phyloP scores from a whole-genome alignment of 345 rosid species.

The Arabidopsis suecica region DNA sequence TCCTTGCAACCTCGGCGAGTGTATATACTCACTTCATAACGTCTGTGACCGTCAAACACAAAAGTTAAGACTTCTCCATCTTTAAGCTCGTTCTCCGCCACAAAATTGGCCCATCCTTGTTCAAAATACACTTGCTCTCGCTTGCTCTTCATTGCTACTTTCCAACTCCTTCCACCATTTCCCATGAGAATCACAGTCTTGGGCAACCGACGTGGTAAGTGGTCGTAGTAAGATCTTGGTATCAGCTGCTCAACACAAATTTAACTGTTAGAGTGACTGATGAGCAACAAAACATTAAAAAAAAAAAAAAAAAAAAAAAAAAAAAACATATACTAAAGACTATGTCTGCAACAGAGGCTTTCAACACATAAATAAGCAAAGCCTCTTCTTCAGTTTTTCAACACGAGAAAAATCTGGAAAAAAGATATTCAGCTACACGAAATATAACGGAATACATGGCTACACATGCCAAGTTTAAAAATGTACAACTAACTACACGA shows the following conservation, averaged over 20 bases:
- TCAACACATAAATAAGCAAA: too few relatives aligned
- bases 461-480: too few relatives aligned
- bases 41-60: conserved; percentile 2
- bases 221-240: too few relatives aligned
- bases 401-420: too few relatives aligned
- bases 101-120: conserved; percentile 16
- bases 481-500: too few relatives aligned
- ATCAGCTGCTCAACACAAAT: background rate
- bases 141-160: background rate
- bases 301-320: conserved; percentile 18
- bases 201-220: too few relatives aligned
- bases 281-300: background rate
- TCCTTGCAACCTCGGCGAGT: conserved; percentile 13
- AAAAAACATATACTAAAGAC: background rate
- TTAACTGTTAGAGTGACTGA: background rate
- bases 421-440: too few relatives aligned
- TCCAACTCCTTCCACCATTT: too few relatives aligned
- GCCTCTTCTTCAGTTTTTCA: too few relatives aligned
- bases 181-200: too few relatives aligned
- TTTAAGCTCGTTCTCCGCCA: conserved; percentile 6
- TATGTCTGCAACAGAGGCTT: background rate
- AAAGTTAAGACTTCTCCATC: conserved; percentile 5
- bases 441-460: too few relatives aligned
- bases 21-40: conserved; percentile 16
- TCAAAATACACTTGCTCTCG: conserved; percentile 5